phyloP scores from a whole-genome alignment of 164 flowering plant genomes.

The Platanus orientalis region DNA sequence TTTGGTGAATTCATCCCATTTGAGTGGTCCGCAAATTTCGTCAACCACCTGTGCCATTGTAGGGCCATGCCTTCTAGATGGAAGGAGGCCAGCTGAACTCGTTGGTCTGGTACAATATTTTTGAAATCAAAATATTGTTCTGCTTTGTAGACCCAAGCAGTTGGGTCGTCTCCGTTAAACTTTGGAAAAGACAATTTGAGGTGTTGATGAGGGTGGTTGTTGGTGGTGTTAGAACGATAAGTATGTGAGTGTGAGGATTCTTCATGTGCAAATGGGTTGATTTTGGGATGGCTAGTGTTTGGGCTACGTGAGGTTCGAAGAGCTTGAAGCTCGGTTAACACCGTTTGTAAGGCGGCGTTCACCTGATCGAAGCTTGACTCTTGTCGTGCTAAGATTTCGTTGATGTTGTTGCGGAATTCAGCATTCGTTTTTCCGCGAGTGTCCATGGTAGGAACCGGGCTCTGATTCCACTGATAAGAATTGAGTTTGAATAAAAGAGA shows the following conservation, averaged over 20 bases:
- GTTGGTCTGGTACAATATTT: not conserved
- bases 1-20: no score
- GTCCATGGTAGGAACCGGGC: slow-evolving; percentile 9
- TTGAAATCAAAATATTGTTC: not conserved
- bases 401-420: slow-evolving; percentile 11
- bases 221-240: not conserved
- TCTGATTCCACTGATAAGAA: slow-evolving; percentile 16
- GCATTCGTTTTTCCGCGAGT: slow-evolving; percentile 13
- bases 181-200: no score
- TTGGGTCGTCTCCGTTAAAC: no score
- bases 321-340: slow-evolving; percentile 8
- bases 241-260: slow-evolving; percentile 6
- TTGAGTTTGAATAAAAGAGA: not conserved
- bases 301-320: not conserved
- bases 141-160: no score
- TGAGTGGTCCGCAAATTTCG: no score
- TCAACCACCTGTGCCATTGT: no score
- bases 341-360: slow-evolving; percentile 1
- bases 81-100: not conserved
- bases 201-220: not conserved
- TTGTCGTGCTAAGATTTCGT: slow-evolving; percentile 12
- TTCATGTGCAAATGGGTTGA: not conserved
- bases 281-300: no score
- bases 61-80: no score
- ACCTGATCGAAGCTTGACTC: slow-evolving; percentile 11